These are phyloP conservation scores for Diddensiella caesifluorescens DNA, from an alignment of 805 yeast genomes.

Conservation along the genomic window DNA sequence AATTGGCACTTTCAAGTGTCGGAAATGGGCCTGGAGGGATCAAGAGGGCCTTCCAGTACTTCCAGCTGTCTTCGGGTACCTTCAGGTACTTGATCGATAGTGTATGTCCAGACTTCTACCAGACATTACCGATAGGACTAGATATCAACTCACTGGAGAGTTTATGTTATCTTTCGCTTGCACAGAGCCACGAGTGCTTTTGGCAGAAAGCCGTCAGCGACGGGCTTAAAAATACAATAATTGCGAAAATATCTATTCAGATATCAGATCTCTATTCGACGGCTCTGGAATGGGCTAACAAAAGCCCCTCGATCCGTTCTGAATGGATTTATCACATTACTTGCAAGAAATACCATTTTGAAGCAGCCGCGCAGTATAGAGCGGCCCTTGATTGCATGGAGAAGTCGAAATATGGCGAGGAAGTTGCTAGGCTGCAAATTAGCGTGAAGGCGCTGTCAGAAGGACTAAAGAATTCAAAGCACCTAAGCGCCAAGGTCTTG, in stretches of 20 bases:
- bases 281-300: slow-evolving; percentile 41
- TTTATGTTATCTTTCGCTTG: slow-evolving; percentile 52
- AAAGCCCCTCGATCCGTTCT: slow-evolving; percentile 46
- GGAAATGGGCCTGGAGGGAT: slow-evolving; percentile 44
- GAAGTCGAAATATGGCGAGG: slow-evolving; percentile 59
- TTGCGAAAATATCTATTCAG: slow-evolving; percentile 62
- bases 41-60: slow-evolving; percentile 56
- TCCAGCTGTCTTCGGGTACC: slow-evolving; percentile 68
- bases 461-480: slow-evolving; percentile 38
- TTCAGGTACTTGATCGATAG: slow-evolving; percentile 38
- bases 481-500: slow-evolving; percentile 40
- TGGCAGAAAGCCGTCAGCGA: slow-evolving; percentile 66
- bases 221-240: slow-evolving; percentile 50
- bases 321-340: slow-evolving; percentile 63
- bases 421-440: slow-evolving; percentile 50
- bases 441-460: slow-evolving; percentile 38
- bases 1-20: slow-evolving; percentile 45
- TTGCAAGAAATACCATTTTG: slow-evolving; percentile 60
- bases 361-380: slow-evolving; percentile 66
- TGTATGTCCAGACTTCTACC: slow-evolving; percentile 21
- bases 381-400: slow-evolving; percentile 47
- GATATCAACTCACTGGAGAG: slow-evolving; percentile 46
- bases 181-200: slow-evolving; percentile 82
- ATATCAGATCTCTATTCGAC: slow-evolving; percentile 51
- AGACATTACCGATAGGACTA: slow-evolving; percentile 41